A percentile compares a stretch with the other conserved stretches of the same genome.
Evolutionary conservation across 345 rosid species (phyloP).

Genomic region (Capsella bursapastoris): DNA sequence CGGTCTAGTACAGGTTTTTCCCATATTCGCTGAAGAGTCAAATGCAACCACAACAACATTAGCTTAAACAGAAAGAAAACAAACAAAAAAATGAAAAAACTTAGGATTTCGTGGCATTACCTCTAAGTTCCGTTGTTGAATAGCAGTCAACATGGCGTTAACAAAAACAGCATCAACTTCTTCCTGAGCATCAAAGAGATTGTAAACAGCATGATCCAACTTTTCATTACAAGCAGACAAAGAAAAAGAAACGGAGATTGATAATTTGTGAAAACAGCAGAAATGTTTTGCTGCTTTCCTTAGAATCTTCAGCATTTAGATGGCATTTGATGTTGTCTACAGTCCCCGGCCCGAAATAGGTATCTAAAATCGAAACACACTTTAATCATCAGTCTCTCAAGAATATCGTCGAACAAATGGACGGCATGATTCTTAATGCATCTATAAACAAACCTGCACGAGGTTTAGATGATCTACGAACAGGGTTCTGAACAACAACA

Average conservation of each 20-base stretch:
- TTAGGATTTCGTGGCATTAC: slow-evolving; percentile 38
- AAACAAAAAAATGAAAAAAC: neutral
- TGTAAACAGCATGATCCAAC: slow-evolving; percentile 26
- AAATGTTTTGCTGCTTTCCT: slow-evolving; percentile 56
- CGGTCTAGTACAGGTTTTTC: slow-evolving; percentile 87
- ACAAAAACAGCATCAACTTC: slow-evolving; percentile 91
- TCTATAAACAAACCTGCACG: slow-evolving; percentile 62
- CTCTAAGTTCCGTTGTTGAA: slow-evolving; percentile 95
- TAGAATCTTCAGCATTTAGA: slow-evolving; percentile 62
- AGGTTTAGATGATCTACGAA: slow-evolving; percentile 59
- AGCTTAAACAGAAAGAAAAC: slow-evolving; percentile 3
- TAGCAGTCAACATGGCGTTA: slow-evolving; percentile 68
- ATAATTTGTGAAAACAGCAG: neutral
- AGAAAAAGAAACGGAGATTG: slow-evolving; percentile 2
- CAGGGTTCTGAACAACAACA: slow-evolving; percentile 83
- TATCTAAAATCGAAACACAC: slow-evolving; percentile 52
- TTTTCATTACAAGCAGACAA: neutral
- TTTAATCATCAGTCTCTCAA: slow-evolving; percentile 20
- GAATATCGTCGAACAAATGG: slow-evolving; percentile 28
- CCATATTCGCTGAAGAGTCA: slow-evolving; percentile 62
- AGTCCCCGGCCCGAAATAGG: slow-evolving; percentile 84
- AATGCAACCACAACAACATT: slow-evolving; percentile 18
- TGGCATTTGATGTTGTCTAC: slow-evolving; percentile 68
- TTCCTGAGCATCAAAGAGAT: slow-evolving; percentile 50
- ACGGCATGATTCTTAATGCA: slow-evolving; percentile 25